Percentiles rank a stretch among this genome's conserved stretches.
phyloP scores from a whole-genome alignment of 176 grass and related monocot species.

The Triticum turgidum region DNA sequence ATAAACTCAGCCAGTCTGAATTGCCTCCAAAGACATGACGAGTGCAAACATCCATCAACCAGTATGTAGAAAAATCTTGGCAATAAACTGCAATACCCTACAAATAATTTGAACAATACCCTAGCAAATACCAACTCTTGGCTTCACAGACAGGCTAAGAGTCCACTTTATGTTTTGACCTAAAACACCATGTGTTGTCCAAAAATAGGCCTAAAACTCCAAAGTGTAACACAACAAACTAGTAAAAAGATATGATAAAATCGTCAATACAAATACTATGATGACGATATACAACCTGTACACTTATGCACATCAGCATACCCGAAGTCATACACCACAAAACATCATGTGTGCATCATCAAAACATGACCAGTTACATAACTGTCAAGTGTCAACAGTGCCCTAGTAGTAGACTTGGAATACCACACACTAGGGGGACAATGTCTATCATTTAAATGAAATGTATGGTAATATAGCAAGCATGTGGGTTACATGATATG shows the following conservation, averaged over 20 bases:
- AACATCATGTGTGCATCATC: background rate
- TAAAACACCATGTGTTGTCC: background rate
- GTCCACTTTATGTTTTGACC: background rate
- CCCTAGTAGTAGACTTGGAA: background rate
- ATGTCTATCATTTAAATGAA: background rate
- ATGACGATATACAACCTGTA: background rate
- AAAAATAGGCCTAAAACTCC: background rate
- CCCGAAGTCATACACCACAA: background rate
- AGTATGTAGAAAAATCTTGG: background rate
- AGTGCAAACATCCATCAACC: background rate
- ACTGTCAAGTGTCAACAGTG: background rate
- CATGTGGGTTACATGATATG: background rate
- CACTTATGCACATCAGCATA: background rate
- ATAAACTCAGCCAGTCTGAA: conserved; percentile 6
- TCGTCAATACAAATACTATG: background rate
- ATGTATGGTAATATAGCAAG: background rate
- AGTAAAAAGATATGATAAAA: background rate
- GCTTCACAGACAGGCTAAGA: background rate
- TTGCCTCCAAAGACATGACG: background rate
- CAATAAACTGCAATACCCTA: background rate
- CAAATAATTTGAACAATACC: conserved; percentile 5
- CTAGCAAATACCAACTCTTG: background rate
- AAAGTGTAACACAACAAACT: background rate
- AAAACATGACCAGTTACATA: background rate
- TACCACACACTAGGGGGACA: background rate